Base-by-base conservation (phyloP, 345 rosid species). In the Rhizophora mangle region DNA sequence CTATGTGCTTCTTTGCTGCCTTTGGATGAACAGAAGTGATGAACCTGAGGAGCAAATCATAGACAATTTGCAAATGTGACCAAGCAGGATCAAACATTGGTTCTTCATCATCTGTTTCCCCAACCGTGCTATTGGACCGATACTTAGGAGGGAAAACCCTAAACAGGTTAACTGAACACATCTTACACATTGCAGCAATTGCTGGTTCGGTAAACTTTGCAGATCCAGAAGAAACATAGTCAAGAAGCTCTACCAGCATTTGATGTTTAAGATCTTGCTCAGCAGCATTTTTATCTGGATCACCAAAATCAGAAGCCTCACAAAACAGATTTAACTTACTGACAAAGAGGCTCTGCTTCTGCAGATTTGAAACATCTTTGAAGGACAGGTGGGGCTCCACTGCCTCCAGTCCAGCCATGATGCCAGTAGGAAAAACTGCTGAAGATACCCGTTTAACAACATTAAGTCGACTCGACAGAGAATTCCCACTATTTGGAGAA, bases 1-100 rank as follows among this genome's bases (percentile, higher is more conserved):
- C 89, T n/a, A 87, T 71, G 47, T 84, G 78, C 77, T 89, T 89
- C 69, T 85, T 89, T 52, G 90, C 85, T 31, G 85, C 85, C 83
- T 89, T 89, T 22, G 82, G 81, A 74, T 89, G 90, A 18, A 87
- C 86, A 46, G 85, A 79, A 76, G 85, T 80, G 62, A 83, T 56
- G 73, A 87, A 87, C 60, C 74, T 82, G 39, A 87, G 86, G 21
- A 89, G 86, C 57, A 89, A 77, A 81, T 89, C 92, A 68, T 87
- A 89, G 21, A 87, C 87, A 64, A 81, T 75, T 75, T 89, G 96
- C 71, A 89, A 78, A 81, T 81, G 80, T 21, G 87, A 83, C 96
- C 96, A 89, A 54, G 90, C 82, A 34, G 96, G 96, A 77, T 89
- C 90, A 63, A 89, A 89, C 76, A 82, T 82, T 1, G 96, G 96